Evolutionary conservation across 495 filamentous ascomycete genomes (phyloP).

Genomic region (Darksidea phi): DNA sequence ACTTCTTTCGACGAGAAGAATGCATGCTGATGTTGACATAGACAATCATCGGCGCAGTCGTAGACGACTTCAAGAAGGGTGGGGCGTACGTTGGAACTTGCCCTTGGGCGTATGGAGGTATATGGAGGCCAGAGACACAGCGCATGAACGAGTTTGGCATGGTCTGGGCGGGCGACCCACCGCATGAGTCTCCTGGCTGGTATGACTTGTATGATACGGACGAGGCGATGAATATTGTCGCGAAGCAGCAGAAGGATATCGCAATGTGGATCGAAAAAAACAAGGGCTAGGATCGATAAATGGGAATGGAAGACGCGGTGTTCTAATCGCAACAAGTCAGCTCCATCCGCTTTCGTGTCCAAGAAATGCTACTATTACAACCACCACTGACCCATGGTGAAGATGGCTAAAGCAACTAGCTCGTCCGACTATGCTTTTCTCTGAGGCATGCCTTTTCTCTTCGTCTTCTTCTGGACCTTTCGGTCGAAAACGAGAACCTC

Average conservation of each 20-base stretch:
- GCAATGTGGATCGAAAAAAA: conserved; percentile 6
- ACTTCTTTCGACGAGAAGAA: background rate
- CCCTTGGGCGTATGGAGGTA: conserved; percentile 39
- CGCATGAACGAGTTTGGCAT: conserved; percentile 35
- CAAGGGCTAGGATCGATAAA: too few relatives aligned
- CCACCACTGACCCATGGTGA: too few relatives aligned
- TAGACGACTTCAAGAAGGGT: conserved; percentile 26
- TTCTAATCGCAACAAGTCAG: too few relatives aligned
- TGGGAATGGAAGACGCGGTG: too few relatives aligned
- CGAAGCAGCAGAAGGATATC: conserved; percentile 30
- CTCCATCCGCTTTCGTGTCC: too few relatives aligned
- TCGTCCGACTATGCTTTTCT: too few relatives aligned
- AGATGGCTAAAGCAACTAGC: too few relatives aligned
- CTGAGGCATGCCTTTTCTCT: too few relatives aligned
- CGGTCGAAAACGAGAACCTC: too few relatives aligned
- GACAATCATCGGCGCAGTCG: conserved; percentile 29
- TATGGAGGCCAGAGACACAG: conserved; percentile 36
- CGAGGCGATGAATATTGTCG: conserved; percentile 35
- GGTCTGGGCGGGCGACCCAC: conserved; percentile 40
- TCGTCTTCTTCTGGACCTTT: too few relatives aligned
- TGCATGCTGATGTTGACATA: conserved; percentile 6
- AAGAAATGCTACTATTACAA: too few relatives aligned
- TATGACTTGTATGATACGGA: conserved; percentile 40
- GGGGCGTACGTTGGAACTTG: conserved; percentile 36
- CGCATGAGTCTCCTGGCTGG: conserved; percentile 38